These are phyloP conservation scores for Lavandula angustifolia DNA, from an alignment of 257 asterid species.

Conservation along the genomic window DNA sequence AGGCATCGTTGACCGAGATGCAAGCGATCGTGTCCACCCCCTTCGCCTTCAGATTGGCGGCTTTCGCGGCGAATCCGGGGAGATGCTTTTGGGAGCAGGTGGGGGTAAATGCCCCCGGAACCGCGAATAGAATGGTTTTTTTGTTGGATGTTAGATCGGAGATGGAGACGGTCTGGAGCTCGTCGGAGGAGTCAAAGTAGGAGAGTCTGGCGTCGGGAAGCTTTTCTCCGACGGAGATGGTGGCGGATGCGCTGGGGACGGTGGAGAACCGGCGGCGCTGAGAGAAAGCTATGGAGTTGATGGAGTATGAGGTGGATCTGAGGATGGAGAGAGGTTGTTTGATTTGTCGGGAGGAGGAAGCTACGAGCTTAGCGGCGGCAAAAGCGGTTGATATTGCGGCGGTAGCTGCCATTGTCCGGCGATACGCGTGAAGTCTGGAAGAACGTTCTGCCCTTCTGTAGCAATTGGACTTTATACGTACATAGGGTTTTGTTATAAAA, in stretches of 20 bases:
- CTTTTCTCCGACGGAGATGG: conserved; percentile 79
- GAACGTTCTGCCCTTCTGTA: too few species aligned
- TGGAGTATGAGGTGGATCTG: conserved; percentile 38
- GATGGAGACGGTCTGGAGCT: conserved; percentile 72
- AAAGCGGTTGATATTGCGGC: conserved; percentile 60
- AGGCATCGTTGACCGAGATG: conserved; percentile 84
- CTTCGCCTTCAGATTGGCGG: conserved; percentile 71
- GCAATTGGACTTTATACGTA: too few species aligned
- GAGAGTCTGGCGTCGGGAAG: conserved; percentile 85
- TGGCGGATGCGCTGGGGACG: conserved; percentile 59
- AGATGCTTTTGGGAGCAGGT: conserved; percentile 94
- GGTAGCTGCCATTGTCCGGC: conserved; percentile 46
- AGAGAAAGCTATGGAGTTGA: conserved; percentile 32
- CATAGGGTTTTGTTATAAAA: too few species aligned
- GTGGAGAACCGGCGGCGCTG: conserved; percentile 60
- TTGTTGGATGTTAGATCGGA: conserved; percentile 77
- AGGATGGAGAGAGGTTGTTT: conserved; percentile 41
- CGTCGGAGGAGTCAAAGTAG: conserved; percentile 73
- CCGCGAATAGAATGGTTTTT: conserved; percentile 76
- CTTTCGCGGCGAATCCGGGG: conserved; percentile 81
- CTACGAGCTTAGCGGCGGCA: conserved; percentile 57
- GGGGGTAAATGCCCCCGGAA: conserved; percentile 96
- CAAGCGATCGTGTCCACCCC: conserved; percentile 88
- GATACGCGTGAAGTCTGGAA: too few species aligned
- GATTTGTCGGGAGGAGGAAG: conserved; percentile 49